Percentiles rank a stretch among this genome's conserved stretches.
Conservation (phyloP, 2,329 filamentous ascomycete species). For the Colletotrichum cordylinicola region DNA sequence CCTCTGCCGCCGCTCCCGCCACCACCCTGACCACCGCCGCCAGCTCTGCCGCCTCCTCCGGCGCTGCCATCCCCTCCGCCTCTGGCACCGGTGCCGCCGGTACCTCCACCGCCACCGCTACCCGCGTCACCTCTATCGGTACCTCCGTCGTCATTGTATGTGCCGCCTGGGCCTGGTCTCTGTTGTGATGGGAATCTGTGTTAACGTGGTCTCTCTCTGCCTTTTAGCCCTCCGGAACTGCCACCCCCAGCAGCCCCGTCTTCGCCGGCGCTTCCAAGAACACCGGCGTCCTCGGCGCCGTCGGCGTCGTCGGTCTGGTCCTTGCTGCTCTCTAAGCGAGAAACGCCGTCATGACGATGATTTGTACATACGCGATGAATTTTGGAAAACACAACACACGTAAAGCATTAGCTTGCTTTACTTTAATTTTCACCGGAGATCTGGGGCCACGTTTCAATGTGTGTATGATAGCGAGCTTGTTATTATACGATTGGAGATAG, state of each 20-base stretch:
- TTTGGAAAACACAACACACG: not conserved
- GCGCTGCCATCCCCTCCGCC: not conserved
- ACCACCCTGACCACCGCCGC: not conserved
- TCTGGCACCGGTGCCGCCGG: not conserved
- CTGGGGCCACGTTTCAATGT: not conserved
- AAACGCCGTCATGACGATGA: not conserved
- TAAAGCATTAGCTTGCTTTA: not conserved
- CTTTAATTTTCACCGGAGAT: not conserved
- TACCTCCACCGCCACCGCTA: not conserved
- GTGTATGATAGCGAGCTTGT: slow-evolving; percentile 8
- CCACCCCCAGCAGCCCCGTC: slow-evolving; percentile 1
- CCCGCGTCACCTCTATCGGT: slow-evolving; percentile 8
- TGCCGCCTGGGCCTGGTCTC: slow-evolving; percentile 12
- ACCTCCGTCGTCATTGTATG: slow-evolving; percentile 13
- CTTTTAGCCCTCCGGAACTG: slow-evolving; percentile 6
- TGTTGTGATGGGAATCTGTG: not conserved
- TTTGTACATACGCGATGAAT: not conserved
- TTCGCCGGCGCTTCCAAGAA: slow-evolving; percentile 14
- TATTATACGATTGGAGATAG: slow-evolving; percentile 6
- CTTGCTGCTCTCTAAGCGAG: not conserved
- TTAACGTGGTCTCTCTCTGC: not conserved
- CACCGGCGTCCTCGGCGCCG: not conserved
- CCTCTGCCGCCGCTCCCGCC: not conserved
- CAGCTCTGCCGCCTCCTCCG: not conserved
- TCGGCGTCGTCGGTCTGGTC: not conserved